Percentiles rank a stretch among this genome's conserved stretches.
Conservation (phyloP, 2,329 filamentous ascomycete genomes). For the Colletotrichum gloeosporioides region DNA sequence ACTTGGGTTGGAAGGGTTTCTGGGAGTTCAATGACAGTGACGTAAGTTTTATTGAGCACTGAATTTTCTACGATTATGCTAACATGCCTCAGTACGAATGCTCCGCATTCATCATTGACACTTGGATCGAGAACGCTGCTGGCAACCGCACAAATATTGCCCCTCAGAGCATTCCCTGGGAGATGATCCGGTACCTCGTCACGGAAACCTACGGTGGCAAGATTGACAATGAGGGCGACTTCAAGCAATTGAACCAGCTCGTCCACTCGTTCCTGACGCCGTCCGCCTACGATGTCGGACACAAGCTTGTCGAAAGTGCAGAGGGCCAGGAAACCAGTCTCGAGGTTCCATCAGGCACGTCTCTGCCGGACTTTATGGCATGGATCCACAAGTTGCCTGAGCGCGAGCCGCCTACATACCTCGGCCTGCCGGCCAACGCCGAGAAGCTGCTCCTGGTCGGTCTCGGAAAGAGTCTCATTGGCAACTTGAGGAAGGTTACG, state of each 20-base stretch:
- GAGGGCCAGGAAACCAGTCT: slow-evolving; percentile 66
- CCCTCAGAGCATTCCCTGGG: slow-evolving; percentile 93
- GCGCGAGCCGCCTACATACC: slow-evolving; percentile 92
- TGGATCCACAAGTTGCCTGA: slow-evolving; percentile 95
- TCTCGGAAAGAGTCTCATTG: slow-evolving; percentile 83
- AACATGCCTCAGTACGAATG: slow-evolving; percentile 79
- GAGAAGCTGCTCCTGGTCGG: slow-evolving; percentile 94
- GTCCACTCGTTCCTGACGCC: slow-evolving; percentile 83
- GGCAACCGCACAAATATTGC: slow-evolving; percentile 90
- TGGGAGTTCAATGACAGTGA: slow-evolving; percentile 99
- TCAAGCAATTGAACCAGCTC: slow-evolving; percentile 72
- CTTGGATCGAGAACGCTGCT: slow-evolving; percentile 86
- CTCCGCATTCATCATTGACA: slow-evolving; percentile 93
- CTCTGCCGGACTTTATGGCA: slow-evolving; percentile 81
- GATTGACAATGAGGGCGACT: slow-evolving; percentile 91
- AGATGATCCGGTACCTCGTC: slow-evolving; percentile 89
- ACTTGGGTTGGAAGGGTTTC: slow-evolving; percentile 95
- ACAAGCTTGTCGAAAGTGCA: slow-evolving; percentile 79
- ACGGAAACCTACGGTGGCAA: slow-evolving; percentile 98
- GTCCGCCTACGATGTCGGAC: slow-evolving; percentile 88
- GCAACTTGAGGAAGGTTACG: slow-evolving; percentile 83
- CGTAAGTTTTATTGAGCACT: slow-evolving; percentile 62
- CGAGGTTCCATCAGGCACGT: slow-evolving; percentile 79
- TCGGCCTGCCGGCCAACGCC: slow-evolving; percentile 92
- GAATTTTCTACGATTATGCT: not conserved